Evolutionary conservation across 495 filamentous ascomycete genomes (phyloP), one percentile per base, ranked within the genome.

Genomic region (Penicillium dipodomyicola): DNA sequence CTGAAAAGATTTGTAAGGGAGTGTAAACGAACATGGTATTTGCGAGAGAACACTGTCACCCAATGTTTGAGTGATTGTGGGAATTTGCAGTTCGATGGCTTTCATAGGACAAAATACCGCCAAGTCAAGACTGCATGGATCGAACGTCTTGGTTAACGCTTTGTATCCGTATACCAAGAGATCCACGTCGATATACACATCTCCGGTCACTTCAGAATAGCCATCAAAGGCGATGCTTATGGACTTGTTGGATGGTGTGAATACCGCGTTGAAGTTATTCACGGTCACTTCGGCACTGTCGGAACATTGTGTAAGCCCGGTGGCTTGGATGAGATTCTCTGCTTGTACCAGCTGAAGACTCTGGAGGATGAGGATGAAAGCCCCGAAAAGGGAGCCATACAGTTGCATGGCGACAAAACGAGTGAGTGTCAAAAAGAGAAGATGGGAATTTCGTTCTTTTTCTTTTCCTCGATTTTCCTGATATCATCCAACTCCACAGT

Each of bases 91-190:
- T 40, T 46, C 35, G 8, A 50, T 58, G 6, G 87, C 78, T 22
- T 77, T 82, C 87, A 92, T 91, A 50, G 90, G 89, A 72, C 91
- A 94, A 57, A 96, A 75, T 53, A 89, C 89, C 35, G 72, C 64
- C 19, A 93, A 65, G 41, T 72, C 63, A 52, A 78, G 68, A 15
- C 77, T 70, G 82, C 91, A 96, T 12, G 90, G 91, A 67, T 95
- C 72, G 56, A 96, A 52, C 2, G 70, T 79, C 55, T 82, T 77
- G 30, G 71, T 68, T 46, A 89, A 67, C 40, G 84, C 79, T 4
- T 72, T 74, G 72, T 85, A 89, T 54, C 91, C 91, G 69, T 96
- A 96, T 23, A 87, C 89, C 33, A 84, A 76, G 51, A 92, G 79
- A 37, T 81, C 68, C 40, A 95, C 63, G 41, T 87, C 82, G 54